Base-by-base conservation (phyloP, 257 asterid genomes). In the Penstemon eatonii region DNA sequence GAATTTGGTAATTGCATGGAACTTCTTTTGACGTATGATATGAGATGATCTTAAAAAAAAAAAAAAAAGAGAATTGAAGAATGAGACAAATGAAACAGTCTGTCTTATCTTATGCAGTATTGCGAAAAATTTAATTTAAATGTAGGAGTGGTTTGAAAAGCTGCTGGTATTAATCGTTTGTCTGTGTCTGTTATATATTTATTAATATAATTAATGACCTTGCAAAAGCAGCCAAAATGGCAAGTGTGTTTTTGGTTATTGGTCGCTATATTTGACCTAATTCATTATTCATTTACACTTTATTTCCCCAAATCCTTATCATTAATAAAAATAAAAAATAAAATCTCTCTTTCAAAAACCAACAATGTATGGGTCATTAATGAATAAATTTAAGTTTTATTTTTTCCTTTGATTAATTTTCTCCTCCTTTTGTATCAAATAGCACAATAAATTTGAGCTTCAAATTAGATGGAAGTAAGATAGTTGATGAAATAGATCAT, bases 71-170 rank as follows among this genome's bases (percentile, higher is more conserved):
- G 36, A 67, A 59, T 4, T 11, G 64, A 11, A 15, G 68, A n/a
- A n/a, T n/a, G n/a, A 41, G 68, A 64, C 65, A 59, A 46, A 53
- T 11, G 67, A 57, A 61, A 53, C 47, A 52, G 12, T 47, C 63
- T 46, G 18, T 15, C 18, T 15, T 15, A 15, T 15, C 18, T 15
- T 15, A 56, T 49, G 68, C 52, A 63, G 18, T 63, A 68, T 25
- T 47, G 67, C 56, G 69, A 65, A 78, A 58, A 8, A 12, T 4
- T 36, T 33, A 68, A 33, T 15, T 15, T 15, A 15, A 15, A 63
- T 65, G 67, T 66, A 15, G 80, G 79, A 76, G 69, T 76, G 60
- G 82, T 73, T 74, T 73, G 66, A 73, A 33, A 33, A 56, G 66
- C 47, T 59, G 2, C 50, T 60, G 18, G 18, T 15, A 15, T 15